Evolutionary conservation across 331 rosid genomes (phyloP).

Genomic region (Saraca asoca): DNA sequence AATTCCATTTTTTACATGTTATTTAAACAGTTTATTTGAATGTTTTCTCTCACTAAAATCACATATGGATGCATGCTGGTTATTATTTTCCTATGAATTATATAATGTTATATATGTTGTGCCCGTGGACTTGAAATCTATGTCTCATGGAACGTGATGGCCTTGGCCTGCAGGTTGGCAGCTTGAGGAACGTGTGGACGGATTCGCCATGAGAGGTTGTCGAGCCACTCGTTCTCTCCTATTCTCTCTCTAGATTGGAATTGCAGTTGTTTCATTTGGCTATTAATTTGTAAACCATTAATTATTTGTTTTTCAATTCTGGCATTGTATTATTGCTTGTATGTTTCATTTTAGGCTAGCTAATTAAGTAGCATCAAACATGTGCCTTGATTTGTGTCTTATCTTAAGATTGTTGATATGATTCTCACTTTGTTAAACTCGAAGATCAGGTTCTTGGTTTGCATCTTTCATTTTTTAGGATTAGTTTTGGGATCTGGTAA

Average conservation of each 20-base stretch:
- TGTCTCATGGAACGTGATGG: slow-evolving; percentile 37
- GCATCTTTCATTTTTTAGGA: neutral
- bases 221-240: slow-evolving; percentile 38
- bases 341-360: slow-evolving; percentile 42
- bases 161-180: slow-evolving; percentile 44
- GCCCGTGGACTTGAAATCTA: slow-evolving; percentile 44
- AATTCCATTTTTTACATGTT: neutral
- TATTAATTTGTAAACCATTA: slow-evolving; percentile 49
- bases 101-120: neutral
- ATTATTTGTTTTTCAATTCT: slow-evolving; percentile 33
- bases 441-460: neutral
- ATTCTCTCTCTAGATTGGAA: slow-evolving; percentile 33
- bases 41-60: neutral
- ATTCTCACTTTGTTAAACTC: slow-evolving; percentile 10
- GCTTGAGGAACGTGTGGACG: slow-evolving; percentile 37
- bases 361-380: slow-evolving; percentile 32
- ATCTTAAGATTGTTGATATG: slow-evolving; percentile 27
- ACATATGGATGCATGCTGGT: slow-evolving; percentile 26
- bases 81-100: slow-evolving; percentile 7
- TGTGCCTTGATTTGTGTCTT: slow-evolving; percentile 29
- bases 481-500: slow-evolving; percentile 7
- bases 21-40: neutral
- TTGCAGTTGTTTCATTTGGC: slow-evolving; percentile 32
- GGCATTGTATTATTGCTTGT: slow-evolving; percentile 36
- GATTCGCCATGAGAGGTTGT: slow-evolving; percentile 67